These are phyloP conservation scores for Cytospora mali DNA, from an alignment of 2,329 filamentous ascomycete species.

Conservation along the genomic window DNA sequence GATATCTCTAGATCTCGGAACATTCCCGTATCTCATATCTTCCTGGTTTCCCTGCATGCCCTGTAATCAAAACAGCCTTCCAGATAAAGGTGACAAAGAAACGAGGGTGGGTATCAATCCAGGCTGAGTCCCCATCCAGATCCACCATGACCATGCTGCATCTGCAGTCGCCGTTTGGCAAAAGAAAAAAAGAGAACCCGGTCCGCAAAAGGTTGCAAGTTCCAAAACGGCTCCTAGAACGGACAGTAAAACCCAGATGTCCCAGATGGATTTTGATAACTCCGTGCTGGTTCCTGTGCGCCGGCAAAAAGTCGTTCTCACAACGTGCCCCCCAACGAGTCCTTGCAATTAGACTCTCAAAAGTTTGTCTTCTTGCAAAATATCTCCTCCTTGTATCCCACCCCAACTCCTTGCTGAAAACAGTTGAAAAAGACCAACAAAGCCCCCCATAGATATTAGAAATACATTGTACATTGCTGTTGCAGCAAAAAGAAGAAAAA, in stretches of 20 bases:
- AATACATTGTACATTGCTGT: conserved; percentile 1
- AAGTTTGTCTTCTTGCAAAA: background rate
- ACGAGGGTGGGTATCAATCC: conserved; percentile 11
- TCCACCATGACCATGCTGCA: conserved; percentile 13
- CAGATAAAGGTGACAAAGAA: conserved; percentile 16
- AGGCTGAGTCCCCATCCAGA: conserved; percentile 12
- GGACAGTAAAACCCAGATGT: background rate
- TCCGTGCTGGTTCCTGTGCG: background rate
- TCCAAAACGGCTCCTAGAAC: background rate
- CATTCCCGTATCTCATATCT: conserved; percentile 20
- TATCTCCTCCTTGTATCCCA: conserved; percentile 1
- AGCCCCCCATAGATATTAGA: conserved; percentile 13
- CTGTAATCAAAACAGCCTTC: conserved; percentile 13
- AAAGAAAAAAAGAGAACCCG: background rate
- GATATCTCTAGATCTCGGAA: conserved; percentile 21
- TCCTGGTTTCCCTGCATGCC: conserved; percentile 13
- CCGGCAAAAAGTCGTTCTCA: background rate
- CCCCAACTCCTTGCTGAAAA: conserved; percentile 32
- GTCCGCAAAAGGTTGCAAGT: background rate
- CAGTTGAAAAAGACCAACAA: conserved; percentile 20
- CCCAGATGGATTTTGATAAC: background rate
- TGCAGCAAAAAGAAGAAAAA: conserved; percentile 15
- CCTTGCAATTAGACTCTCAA: background rate
- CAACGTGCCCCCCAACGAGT: background rate
- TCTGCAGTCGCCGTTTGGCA: background rate